Conservation (phyloP, 345 rosid genomes). For the Trapa bicornis region DNA sequence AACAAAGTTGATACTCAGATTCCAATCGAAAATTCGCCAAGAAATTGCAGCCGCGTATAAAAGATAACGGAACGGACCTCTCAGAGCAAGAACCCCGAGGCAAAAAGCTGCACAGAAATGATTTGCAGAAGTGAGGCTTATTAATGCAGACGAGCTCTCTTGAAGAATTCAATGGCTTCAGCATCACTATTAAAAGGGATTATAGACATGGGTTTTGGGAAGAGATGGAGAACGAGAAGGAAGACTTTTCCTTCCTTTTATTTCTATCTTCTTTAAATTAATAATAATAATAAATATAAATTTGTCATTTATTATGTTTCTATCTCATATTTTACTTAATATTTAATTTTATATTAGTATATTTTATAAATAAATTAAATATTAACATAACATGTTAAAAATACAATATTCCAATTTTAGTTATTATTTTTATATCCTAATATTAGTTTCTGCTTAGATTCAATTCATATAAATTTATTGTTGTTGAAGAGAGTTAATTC, state of each 20-base stretch:
- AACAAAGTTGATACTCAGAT: not conserved
- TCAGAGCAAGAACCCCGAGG: not conserved
- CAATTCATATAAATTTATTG: too few species aligned
- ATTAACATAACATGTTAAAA: too few species aligned
- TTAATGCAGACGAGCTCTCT: conserved; percentile 5
- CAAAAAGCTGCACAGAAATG: not conserved
- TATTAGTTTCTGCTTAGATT: too few species aligned
- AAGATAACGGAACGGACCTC: not conserved
- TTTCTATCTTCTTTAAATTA: not conserved
- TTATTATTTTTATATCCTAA: too few species aligned
- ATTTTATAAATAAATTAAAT: too few species aligned
- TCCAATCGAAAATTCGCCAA: not conserved
- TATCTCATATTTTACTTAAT: not conserved
- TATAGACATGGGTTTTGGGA: not conserved
- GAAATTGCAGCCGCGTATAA: not conserved
- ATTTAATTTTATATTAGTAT: too few species aligned
- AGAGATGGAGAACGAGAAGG: not conserved
- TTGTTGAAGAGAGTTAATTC: too few species aligned
- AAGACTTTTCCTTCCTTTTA: not conserved
- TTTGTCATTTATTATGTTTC: not conserved
- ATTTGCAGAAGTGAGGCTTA: conserved; percentile 2
- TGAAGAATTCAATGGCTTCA: conserved; percentile 7
- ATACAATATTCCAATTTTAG: too few species aligned
- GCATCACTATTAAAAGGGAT: conserved; percentile 6
- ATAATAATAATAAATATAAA: not conserved